These are phyloP conservation scores for Candida awuae DNA, from an alignment of 805 yeast genomes.

Conservation along the genomic window DNA sequence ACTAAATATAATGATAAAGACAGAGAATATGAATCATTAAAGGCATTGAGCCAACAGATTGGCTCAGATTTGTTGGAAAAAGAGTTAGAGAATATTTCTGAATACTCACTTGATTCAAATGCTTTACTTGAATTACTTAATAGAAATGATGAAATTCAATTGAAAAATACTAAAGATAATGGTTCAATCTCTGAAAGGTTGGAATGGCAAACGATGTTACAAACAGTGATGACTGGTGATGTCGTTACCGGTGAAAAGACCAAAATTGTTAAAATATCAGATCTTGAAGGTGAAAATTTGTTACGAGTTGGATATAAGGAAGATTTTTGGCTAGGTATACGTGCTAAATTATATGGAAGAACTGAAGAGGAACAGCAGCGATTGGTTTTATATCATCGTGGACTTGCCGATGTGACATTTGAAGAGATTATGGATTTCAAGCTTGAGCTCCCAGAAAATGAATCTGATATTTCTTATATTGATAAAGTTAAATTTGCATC, in stretches of 20 bases:
- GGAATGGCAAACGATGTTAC: constrained; percentile 94
- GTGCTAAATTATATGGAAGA: constrained; percentile 75
- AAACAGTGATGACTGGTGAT: constrained; percentile 88
- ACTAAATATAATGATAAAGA: constrained; percentile 12
- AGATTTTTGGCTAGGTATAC: constrained; percentile 79
- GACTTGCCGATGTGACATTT: constrained; percentile 63
- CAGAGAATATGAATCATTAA: constrained; percentile 25
- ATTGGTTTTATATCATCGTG: constrained; percentile 59
- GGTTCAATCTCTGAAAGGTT: constrained; percentile 57
- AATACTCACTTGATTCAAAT: constrained; percentile 30
- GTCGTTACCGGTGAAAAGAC: constrained; percentile 87
- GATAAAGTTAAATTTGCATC: constrained; percentile 30
- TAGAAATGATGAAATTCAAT: constrained; percentile 30
- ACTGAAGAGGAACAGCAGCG: constrained; percentile 71
- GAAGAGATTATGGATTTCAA: constrained; percentile 62
- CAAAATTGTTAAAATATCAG: constrained; percentile 44
- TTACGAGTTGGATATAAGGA: constrained; percentile 52
- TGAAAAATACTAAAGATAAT: constrained; percentile 23
- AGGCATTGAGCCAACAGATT: constrained; percentile 26
- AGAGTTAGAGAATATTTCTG: constrained; percentile 29
- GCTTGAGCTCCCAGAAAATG: constrained; percentile 35
- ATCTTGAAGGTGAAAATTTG: constrained; percentile 38
- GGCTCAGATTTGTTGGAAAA: constrained; percentile 23
- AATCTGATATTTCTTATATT: constrained; percentile 13
- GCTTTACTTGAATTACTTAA: constrained; percentile 26